These are phyloP conservation scores for Nicotiana sylvestris DNA, from an alignment of 257 asterid species.

Conservation along the genomic window DNA sequence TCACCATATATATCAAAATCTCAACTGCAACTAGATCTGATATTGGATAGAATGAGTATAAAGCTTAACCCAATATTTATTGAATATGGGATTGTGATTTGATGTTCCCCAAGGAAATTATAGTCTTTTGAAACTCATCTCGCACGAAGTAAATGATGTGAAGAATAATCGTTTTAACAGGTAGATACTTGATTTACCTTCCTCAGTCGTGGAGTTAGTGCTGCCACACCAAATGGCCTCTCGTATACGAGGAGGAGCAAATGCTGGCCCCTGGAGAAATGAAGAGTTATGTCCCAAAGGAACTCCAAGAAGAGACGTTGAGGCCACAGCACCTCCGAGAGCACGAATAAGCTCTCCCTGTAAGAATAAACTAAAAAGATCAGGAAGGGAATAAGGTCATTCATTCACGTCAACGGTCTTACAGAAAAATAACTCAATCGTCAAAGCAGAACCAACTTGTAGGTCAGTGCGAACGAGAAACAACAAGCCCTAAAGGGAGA, in stretches of 20 bases:
- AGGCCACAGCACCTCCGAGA: slow-evolving; percentile 74
- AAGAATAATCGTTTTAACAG: background rate
- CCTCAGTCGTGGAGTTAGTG: slow-evolving; percentile 95
- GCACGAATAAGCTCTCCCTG: slow-evolving; percentile 95
- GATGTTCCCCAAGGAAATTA: background rate
- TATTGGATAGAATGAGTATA: background rate
- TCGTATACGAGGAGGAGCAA: slow-evolving; percentile 99
- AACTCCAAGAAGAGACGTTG: slow-evolving; percentile 92
- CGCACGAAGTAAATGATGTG: background rate
- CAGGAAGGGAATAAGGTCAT: background rate
- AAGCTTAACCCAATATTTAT: background rate
- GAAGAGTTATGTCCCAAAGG: slow-evolving; percentile 98
- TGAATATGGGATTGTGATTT: background rate
- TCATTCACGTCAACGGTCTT: background rate
- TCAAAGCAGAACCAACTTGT: background rate
- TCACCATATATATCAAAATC: background rate
- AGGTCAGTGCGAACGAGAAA: background rate
- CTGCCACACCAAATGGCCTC: slow-evolving; percentile 99
- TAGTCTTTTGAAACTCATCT: background rate
- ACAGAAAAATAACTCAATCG: background rate
- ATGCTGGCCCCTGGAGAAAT: slow-evolving; percentile 98
- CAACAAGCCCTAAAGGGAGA: background rate
- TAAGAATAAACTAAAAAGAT: slow-evolving; percentile 9
- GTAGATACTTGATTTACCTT: slow-evolving; percentile 41
- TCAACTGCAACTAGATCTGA: background rate